phyloP scores from a whole-genome alignment of 2,329 filamentous ascomycete genomes.

The Paraconiothyrium brasiliense region DNA sequence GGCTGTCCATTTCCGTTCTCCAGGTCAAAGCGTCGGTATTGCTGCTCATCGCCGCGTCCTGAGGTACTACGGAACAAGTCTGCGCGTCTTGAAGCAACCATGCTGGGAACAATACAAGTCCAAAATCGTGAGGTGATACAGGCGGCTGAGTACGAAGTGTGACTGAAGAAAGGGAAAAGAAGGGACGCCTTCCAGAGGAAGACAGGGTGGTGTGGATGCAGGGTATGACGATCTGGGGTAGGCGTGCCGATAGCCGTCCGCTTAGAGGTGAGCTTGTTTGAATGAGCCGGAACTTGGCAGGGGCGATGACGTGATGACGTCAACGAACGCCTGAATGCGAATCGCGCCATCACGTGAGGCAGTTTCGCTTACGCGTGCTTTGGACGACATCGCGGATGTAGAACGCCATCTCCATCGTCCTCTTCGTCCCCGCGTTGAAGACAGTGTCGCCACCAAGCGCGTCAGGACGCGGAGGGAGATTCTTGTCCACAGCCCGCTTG shows the following conservation, averaged over 20 bases:
- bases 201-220: neutral
- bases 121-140: neutral
- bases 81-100: constrained; percentile 34
- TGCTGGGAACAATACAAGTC: constrained; percentile 6
- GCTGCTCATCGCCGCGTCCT: constrained; percentile 11
- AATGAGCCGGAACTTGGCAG: neutral
- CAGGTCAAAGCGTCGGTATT: constrained; percentile 35
- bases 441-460: neutral
- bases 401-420: neutral
- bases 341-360: constrained; percentile 12
- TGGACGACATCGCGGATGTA: neutral
- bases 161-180: neutral
- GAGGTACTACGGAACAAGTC: constrained; percentile 27
- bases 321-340: neutral
- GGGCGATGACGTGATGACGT: constrained; percentile 5
- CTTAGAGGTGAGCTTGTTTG: constrained; percentile 10
- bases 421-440: neutral
- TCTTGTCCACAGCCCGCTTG: neutral
- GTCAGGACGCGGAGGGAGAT: neutral
- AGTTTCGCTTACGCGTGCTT: neutral
- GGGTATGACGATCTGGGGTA: constrained; percentile 6
- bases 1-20: constrained; percentile 41
- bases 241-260: neutral
- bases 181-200: neutral
- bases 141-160: neutral